Conservation (phyloP, 495 filamentous ascomycete genomes). For the Lasiosphaeriaceae sp. region DNA sequence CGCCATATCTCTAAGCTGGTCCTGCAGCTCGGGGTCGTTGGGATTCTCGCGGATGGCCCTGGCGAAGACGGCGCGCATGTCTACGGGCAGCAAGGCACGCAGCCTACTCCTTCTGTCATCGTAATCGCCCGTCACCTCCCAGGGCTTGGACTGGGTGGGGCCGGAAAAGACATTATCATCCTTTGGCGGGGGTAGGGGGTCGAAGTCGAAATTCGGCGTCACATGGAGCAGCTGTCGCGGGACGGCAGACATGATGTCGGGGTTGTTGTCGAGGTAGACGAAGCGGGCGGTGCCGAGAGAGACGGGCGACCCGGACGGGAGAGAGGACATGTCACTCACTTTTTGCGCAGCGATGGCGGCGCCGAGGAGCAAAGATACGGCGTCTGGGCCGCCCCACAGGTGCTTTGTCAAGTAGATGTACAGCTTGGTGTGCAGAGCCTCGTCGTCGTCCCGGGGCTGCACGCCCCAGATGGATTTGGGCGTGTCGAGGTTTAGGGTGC, state of each 20-base stretch:
- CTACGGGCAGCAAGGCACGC: too few species aligned
- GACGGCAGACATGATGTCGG: constrained; percentile 56
- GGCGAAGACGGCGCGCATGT: too few species aligned
- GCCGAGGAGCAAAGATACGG: constrained; percentile 65
- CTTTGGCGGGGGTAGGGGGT: constrained; percentile 61
- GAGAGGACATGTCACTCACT: constrained; percentile 37
- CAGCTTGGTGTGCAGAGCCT: constrained; percentile 70
- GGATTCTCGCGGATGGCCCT: too few species aligned
- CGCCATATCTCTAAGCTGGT: too few species aligned
- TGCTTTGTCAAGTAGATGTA: constrained; percentile 80
- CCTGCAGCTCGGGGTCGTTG: too few species aligned
- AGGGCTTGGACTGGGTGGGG: constrained; percentile 33
- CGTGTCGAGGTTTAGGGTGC: constrained; percentile 67
- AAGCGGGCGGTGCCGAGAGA: constrained; percentile 67
- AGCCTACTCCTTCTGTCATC: too few species aligned
- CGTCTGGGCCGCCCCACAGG: constrained; percentile 82
- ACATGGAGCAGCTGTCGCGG: constrained; percentile 49
- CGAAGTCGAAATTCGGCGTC: constrained; percentile 56
- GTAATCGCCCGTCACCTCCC: constrained; percentile 4
- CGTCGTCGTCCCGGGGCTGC: constrained; percentile 60
- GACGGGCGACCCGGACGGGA: constrained; percentile 35
- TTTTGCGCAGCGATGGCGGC: constrained; percentile 55
- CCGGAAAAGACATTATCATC: constrained; percentile 46
- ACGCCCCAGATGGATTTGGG: constrained; percentile 80
- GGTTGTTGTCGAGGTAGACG: constrained; percentile 71